Base-by-base conservation (phyloP, 495 filamentous ascomycete species). In the Trichoderma parareesei region DNA sequence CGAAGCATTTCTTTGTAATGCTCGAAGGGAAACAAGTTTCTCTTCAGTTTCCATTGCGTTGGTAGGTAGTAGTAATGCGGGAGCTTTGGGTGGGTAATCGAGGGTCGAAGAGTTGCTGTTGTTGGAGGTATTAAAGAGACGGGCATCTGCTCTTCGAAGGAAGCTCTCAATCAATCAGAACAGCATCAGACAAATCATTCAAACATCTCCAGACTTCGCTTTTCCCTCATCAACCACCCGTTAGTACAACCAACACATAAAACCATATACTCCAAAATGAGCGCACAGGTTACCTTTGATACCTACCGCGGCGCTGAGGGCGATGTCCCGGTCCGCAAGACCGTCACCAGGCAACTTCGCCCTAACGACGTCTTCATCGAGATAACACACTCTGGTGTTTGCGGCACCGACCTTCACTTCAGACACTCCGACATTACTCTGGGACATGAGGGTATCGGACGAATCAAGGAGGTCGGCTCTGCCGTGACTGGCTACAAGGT, bases 391-490 rank as follows among this genome's bases (percentile, higher is more conserved):
- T 94, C 91, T 73, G 90, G 91, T 62, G 85, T 97, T 69, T 95
- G 92, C 75, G 91, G 89, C 40, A 82, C 81, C 60, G 90, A 96
- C 70, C 63, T 93, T 4, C 90, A 95, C 76, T 81, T 81, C 62
- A 84, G 87, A 11, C 71, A 81, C 53, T 92, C 92, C 73, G 89
- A 90, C 38, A 85, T 82, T 73, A 84, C 85, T 66, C 89, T 90
- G 27, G 91, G 90, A 61, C 91, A 94, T 75, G 92, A 97, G 71
- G 92, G 96, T 60, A 84, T 93, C 67, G 92, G 92, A 40, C 85
- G 76, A 43, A 88, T 86, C 4, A 84, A 90, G 35, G 84, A 85
- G 38, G 80, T 93, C 35, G 92, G 91, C 38, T 79, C 74, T 41
- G 78, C 85, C 41, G 86, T 81, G 5, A 46, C 18, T 8, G 79